Evolutionary conservation across 805 yeast species (phyloP).

Genomic region (Teunomyces cretensis): DNA sequence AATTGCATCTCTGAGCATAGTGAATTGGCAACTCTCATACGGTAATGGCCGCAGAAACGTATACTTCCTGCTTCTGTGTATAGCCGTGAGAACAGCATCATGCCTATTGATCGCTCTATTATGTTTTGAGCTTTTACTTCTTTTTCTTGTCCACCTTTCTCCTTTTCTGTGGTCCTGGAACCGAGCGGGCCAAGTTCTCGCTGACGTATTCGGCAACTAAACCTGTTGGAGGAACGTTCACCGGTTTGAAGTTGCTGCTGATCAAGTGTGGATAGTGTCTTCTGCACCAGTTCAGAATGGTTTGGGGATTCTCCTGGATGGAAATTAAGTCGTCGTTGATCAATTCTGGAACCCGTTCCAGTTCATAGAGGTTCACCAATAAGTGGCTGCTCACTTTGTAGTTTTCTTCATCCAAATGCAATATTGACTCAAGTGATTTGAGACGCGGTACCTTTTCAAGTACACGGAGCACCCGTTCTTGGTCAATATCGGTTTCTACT

Average conservation of each 20-base stretch:
- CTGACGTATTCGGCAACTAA: slow-evolving; percentile 11
- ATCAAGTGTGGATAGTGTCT: slow-evolving; percentile 36
- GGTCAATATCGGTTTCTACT: slow-evolving; percentile 6
- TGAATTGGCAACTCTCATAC: too few relatives aligned
- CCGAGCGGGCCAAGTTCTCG: slow-evolving; percentile 1
- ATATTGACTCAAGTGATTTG: background rate
- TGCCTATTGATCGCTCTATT: too few relatives aligned
- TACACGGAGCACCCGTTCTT: slow-evolving; percentile 8
- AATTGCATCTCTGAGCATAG: too few relatives aligned
- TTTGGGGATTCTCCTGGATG: slow-evolving; percentile 41
- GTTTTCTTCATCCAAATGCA: slow-evolving; percentile 1
- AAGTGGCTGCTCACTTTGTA: slow-evolving; percentile 16
- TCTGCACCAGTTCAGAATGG: slow-evolving; percentile 37
- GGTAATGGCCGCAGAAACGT: too few relatives aligned
- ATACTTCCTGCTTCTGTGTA: too few relatives aligned
- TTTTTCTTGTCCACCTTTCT: background rate
- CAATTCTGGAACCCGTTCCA: slow-evolving; percentile 38
- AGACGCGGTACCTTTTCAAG: slow-evolving; percentile 11
- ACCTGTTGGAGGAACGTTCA: slow-evolving; percentile 23
- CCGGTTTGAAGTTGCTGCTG: slow-evolving; percentile 33
- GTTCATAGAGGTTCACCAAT: slow-evolving; percentile 27
- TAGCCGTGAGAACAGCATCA: too few relatives aligned
- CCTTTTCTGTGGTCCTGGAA: background rate
- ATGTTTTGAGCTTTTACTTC: background rate
- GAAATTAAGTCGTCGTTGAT: slow-evolving; percentile 35